Evolutionary conservation across 2,329 filamentous ascomycete genomes (phyloP).

Genomic region (Eutypa lata): DNA sequence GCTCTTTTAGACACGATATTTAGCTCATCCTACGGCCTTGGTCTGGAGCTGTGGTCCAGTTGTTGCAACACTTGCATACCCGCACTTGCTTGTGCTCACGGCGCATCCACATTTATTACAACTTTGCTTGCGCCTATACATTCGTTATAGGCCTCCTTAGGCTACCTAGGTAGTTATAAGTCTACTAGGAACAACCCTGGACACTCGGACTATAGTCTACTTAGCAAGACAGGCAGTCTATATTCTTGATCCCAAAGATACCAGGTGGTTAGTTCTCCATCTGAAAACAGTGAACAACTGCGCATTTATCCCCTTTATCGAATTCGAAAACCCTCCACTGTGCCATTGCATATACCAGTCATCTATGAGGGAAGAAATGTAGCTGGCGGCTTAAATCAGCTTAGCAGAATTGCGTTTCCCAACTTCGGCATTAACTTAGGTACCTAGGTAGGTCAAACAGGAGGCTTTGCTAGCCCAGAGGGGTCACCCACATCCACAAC

Average conservation of each 20-base stretch:
- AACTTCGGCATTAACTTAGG: neutral
- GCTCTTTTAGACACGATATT: conserved; percentile 9
- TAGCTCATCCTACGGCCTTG: conserved; percentile 11
- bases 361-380: neutral
- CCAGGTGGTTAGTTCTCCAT: too few species aligned
- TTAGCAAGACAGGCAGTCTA: neutral
- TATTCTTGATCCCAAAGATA: neutral
- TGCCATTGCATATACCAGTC: neutral
- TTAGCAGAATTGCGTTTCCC: neutral
- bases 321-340: neutral
- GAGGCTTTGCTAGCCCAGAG: neutral
- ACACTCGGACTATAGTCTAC: neutral
- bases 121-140: neutral
- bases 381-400: neutral
- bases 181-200: neutral
- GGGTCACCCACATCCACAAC: neutral
- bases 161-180: neutral
- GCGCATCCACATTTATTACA: conserved; percentile 6
- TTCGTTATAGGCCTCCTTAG: neutral
- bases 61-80: conserved; percentile 22
- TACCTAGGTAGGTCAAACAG: neutral
- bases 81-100: conserved; percentile 20
- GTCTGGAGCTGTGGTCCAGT: conserved; percentile 5
- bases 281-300: too few species aligned
- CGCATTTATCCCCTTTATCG: too few species aligned